Percentiles rank a stretch among this genome's conserved stretches.
Evolutionary conservation across 108 stramenopile species (phyloP).

Genomic region (Schizochytrium sp.): DNA sequence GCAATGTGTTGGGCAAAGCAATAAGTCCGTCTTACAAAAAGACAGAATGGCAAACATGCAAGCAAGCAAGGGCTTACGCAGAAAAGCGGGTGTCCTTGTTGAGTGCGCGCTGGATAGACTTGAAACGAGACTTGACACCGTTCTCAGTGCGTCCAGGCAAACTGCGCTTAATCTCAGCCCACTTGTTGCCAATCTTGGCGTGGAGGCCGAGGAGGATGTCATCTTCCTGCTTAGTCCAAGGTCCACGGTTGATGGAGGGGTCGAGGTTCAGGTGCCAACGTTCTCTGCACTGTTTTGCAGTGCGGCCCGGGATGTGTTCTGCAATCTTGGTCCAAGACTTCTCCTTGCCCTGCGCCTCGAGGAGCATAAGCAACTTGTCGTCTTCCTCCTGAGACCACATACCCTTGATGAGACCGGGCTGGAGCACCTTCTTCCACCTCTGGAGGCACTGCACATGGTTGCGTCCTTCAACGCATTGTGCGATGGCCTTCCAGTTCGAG

Average conservation of each 20-base stretch:
- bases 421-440: conserved; percentile 79
- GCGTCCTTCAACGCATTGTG: conserved; percentile 61
- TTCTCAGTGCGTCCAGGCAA: conserved; percentile 82
- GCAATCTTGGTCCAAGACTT: conserved; percentile 51
- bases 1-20: too few species aligned
- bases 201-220: conserved; percentile 63
- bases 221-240: conserved; percentile 91
- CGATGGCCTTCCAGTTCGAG: conserved; percentile 77
- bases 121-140: conserved; percentile 79
- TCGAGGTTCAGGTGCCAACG: conserved; percentile 88
- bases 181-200: conserved; percentile 63
- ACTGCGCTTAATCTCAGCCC: conserved; percentile 79
- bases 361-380: neutral
- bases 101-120: conserved; percentile 64
- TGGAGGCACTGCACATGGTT: conserved; percentile 77
- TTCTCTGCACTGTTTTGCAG: conserved; percentile 60
- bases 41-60: too few species aligned
- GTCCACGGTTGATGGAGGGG: conserved; percentile 88
- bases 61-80: too few species aligned
- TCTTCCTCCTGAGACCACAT: conserved; percentile 53
- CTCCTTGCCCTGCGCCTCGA: conserved; percentile 43
- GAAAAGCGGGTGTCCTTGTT: conserved; percentile 11
- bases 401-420: conserved; percentile 76
- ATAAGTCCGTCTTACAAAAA: too few species aligned
- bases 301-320: conserved; percentile 42